Evolutionary conservation across 2,329 filamentous ascomycete genomes (phyloP).

Genomic region (Diaporthe ilicicola): DNA sequence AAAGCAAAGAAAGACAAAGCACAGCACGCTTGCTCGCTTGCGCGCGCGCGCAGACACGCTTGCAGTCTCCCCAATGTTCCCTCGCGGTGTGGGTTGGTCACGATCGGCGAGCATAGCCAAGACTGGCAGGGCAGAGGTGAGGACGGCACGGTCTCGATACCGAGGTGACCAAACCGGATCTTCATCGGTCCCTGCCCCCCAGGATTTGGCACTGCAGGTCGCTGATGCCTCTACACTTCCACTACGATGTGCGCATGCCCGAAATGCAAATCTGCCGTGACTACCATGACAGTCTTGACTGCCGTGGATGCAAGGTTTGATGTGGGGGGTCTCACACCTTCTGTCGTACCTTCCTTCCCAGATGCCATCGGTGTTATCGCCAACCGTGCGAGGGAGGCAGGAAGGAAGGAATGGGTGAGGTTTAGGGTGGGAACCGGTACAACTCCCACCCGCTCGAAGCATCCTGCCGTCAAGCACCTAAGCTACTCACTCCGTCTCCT

Average conservation of each 20-base stretch:
- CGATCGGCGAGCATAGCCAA: background rate
- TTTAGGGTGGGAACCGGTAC: background rate
- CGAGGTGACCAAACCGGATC: background rate
- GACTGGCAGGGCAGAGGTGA: slow-evolving; percentile 8
- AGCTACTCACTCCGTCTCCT: background rate
- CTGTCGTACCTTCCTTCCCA: background rate
- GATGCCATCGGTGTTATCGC: background rate
- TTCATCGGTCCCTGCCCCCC: background rate
- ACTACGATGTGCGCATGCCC: too few species aligned
- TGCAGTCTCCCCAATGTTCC: slow-evolving; percentile 1
- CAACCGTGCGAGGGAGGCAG: background rate
- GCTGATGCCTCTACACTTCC: background rate
- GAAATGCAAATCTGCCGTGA: background rate
- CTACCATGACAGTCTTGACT: background rate
- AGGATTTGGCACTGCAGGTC: background rate
- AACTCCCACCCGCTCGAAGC: background rate
- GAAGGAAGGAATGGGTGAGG: background rate
- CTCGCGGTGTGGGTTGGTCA: background rate
- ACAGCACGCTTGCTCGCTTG: too few species aligned
- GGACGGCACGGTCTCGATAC: background rate
- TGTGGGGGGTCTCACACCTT: background rate
- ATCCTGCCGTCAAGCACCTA: background rate
- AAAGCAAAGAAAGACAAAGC: too few species aligned
- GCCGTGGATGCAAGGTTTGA: background rate
- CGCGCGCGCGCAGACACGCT: background rate